These are phyloP conservation scores for Tylopilus vinaceipallidus DNA, from an alignment of 768 basidiomycete genomes.

Conservation along the genomic window DNA sequence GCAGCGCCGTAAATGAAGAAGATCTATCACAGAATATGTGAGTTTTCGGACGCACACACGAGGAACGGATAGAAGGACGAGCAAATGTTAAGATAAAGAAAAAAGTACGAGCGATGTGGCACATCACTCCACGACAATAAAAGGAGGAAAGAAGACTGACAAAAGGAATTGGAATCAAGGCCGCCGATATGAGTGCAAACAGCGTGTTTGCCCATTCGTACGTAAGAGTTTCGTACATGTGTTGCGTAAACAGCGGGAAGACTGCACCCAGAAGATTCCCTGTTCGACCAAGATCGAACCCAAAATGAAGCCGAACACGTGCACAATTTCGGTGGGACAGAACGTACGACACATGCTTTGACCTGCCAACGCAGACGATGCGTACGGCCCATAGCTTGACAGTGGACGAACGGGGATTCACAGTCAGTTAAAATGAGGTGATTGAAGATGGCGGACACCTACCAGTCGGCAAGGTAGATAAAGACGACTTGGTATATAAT, in stretches of 20 bases:
- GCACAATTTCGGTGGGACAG: neutral
- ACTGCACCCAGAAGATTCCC: conserved; percentile 49
- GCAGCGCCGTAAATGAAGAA: conserved; percentile 31
- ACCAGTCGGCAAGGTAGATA: conserved; percentile 66
- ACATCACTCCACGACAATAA: neutral
- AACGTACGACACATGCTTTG: conserved; percentile 57
- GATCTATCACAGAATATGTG: conserved; percentile 13
- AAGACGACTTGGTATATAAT: conserved; percentile 60
- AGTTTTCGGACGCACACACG: neutral
- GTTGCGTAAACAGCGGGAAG: conserved; percentile 63
- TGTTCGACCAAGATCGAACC: conserved; percentile 19
- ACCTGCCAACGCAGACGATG: conserved; percentile 67
- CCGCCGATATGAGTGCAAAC: conserved; percentile 48
- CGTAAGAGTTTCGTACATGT: conserved; percentile 54
- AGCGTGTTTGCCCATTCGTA: conserved; percentile 63
- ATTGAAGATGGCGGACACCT: conserved; percentile 11
- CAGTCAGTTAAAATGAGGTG: neutral
- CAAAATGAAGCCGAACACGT: conserved; percentile 18
- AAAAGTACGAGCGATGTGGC: neutral
- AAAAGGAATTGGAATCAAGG: conserved; percentile 62
- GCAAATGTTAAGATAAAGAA: neutral
- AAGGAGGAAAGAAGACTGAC: conserved; percentile 32
- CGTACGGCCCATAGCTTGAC: conserved; percentile 53
- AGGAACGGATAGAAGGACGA: neutral
- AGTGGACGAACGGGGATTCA: neutral